A percentile compares a stretch with the other conserved stretches of the same genome.
Evolutionary conservation across 2,329 filamentous ascomycete genomes (phyloP).

Genomic region (Neophaeococcomyces aloes): DNA sequence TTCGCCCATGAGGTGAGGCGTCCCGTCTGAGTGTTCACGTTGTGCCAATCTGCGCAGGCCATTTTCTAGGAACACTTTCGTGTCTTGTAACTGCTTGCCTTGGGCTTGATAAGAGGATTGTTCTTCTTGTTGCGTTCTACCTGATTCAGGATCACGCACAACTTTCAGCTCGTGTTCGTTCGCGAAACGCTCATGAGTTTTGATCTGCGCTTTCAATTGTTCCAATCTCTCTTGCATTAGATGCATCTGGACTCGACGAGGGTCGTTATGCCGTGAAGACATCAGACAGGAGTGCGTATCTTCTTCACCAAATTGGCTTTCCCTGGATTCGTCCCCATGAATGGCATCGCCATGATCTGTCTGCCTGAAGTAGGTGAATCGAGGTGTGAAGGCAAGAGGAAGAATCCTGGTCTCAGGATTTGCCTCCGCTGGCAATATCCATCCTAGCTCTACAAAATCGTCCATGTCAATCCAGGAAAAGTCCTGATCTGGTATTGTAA

Average conservation of each 20-base stretch:
- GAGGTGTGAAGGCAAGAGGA: slow-evolving; percentile 82
- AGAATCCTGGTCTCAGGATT: slow-evolving; percentile 92
- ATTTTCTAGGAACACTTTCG: slow-evolving; percentile 48
- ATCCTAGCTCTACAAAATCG: slow-evolving; percentile 95
- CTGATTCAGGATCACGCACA: slow-evolving; percentile 45
- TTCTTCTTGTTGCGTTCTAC: slow-evolving; percentile 31
- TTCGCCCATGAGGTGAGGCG: slow-evolving; percentile 28
- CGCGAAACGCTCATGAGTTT: slow-evolving; percentile 59
- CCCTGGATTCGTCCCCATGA: slow-evolving; percentile 67
- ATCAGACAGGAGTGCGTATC: slow-evolving; percentile 93
- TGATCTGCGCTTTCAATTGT: slow-evolving; percentile 67
- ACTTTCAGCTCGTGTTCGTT: slow-evolving; percentile 62
- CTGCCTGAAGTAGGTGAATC: slow-evolving; percentile 93
- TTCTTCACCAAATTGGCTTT: slow-evolving; percentile 85
- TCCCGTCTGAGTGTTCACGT: slow-evolving; percentile 40
- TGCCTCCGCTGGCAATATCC: slow-evolving; percentile 80
- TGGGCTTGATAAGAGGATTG: slow-evolving; percentile 46
- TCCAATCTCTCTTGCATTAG: slow-evolving; percentile 72
- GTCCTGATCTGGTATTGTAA: slow-evolving; percentile 91
- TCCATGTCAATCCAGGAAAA: slow-evolving; percentile 99
- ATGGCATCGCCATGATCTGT: slow-evolving; percentile 81
- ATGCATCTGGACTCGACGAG: slow-evolving; percentile 74
- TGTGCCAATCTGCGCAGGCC: slow-evolving; percentile 50
- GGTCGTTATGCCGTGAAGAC: slow-evolving; percentile 71
- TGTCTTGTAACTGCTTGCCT: slow-evolving; percentile 45